Evolutionary conservation across 306 rosid species (phyloP).

Genomic region (Quercus berberidifolia): DNA sequence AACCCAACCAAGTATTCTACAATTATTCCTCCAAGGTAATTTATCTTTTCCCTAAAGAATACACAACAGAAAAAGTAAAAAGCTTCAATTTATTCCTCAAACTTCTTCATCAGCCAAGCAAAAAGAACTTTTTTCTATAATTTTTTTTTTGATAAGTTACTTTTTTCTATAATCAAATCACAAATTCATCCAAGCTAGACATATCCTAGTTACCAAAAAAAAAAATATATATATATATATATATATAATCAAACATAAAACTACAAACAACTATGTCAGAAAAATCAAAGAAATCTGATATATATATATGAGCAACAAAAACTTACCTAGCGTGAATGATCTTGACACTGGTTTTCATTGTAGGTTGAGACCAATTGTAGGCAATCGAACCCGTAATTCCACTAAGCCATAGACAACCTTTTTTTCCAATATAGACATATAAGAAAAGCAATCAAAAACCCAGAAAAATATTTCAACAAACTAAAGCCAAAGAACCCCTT

Average conservation of each 20-base stretch:
- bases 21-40: neutral
- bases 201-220: neutral
- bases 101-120: neutral
- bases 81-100: neutral
- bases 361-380: slow-evolving; percentile 93
- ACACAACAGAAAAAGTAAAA: neutral
- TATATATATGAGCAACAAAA: neutral
- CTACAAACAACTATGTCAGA: neutral
- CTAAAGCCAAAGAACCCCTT: neutral
- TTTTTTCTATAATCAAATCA: neutral
- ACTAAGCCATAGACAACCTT: slow-evolving; percentile 89
- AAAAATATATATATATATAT: too few species aligned
- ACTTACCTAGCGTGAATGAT: slow-evolving; percentile 87
- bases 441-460: neutral
- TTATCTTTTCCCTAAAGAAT: neutral
- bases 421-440: slow-evolving; percentile 9
- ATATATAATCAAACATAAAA: neutral
- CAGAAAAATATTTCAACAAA: neutral
- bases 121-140: neutral
- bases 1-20: neutral
- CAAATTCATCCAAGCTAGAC: neutral
- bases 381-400: slow-evolving; percentile 88
- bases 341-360: slow-evolving; percentile 90
- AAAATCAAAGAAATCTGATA: neutral
- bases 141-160: too few species aligned